Evolutionary conservation across 2,329 filamentous ascomycete species (phyloP), one percentile per base, ranked within the genome.

Genomic region (Talaromyces sp.): DNA sequence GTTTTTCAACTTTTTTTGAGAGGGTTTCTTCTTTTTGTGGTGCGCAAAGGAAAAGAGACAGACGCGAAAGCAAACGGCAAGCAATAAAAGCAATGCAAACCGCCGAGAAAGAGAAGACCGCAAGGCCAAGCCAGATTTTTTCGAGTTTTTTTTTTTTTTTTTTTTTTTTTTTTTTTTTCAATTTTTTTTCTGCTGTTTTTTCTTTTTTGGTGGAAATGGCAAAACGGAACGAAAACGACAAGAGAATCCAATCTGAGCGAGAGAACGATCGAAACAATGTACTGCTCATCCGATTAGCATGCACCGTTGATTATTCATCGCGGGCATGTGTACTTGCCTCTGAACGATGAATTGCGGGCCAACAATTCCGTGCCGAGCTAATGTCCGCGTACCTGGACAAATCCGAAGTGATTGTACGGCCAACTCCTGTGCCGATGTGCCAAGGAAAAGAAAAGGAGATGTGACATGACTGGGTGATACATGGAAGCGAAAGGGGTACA

Each of bases 321-420:
- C 5, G 17, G 29, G n/a, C 3, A 19, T 22, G n/a, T 38, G 15
- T 56, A 54, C 43, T 51, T n/a, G 47, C 43, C 29, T 61, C 13
- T 61, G 15, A 51, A 22, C 5, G 19, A 49, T 51, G 27, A n/a
- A 61, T 22, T 29, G 29, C 45, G 34, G 53, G 59, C 45, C 59
- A 53, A 49, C 45, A 61, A 40, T 22, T 25, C 59, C 22, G 34
- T 61, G 31, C 34, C 29, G 19, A 25, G 49, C 31, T 51, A 27
- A 61, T 61, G 34, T 61, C 59, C 59, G 47, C 31, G 59, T n/a
- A 31, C 31, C 47, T 29, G 47, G 47, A 61, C 59, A 61, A 29
- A 40, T 3, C 25, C 58, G 19, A 61, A 38, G 45, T 40, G 59
- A 7, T 25, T 49, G 19, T 17, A 13, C 34, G 58, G 51, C 49